Base-by-base conservation (phyloP, 2,329 filamentous ascomycete genomes). In the Venturia asperata region DNA sequence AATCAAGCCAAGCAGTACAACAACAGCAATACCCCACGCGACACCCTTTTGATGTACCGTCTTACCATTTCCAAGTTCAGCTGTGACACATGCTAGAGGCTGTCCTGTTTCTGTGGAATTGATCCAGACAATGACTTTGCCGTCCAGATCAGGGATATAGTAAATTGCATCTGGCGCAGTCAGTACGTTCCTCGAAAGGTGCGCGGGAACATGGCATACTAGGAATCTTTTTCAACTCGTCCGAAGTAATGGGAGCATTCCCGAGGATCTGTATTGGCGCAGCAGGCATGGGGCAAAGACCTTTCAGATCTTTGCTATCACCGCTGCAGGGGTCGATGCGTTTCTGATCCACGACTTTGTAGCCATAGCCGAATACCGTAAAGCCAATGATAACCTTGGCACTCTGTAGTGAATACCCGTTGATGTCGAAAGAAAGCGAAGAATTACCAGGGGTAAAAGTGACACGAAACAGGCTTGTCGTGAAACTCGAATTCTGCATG, bases 271-370 rank as follows among this genome's bases (percentile, higher is more conserved):
- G 83, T 73, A 96, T 88, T 71, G 89, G 87, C 69, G 91, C 92
- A 7, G 91, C 85, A 68, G 86, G 88, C 92, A 97, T 95, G 66
- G 92, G 92, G 77, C 93, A 97, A 72, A 97, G 83, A 74, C 91
- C 91, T 67, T 81, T 77, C 67, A 95, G 81, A 42, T 82, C 75
- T 47, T 77, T 74, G 68, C 84, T 81, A 34, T 83, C 78, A 17
- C 21, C 37, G 13, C 41, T 21, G 80, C 93, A 97, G 55, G 93
- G 93, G 73, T 96, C 81, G 70, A 97, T 76, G 70, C 97, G 76
- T 5, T 79, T 85, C 69, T 84, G 77, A 67, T 82, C 83, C 70
- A 92, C 77, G 69, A 90, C 85, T 42, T 84, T 80, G 76, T 89
- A 91, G 64, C 93, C 93, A 74, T 97, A 97, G 64, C 91, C 92